Evolutionary conservation across 345 rosid genomes (phyloP).

Genomic region (Nephelium lappaceum): DNA sequence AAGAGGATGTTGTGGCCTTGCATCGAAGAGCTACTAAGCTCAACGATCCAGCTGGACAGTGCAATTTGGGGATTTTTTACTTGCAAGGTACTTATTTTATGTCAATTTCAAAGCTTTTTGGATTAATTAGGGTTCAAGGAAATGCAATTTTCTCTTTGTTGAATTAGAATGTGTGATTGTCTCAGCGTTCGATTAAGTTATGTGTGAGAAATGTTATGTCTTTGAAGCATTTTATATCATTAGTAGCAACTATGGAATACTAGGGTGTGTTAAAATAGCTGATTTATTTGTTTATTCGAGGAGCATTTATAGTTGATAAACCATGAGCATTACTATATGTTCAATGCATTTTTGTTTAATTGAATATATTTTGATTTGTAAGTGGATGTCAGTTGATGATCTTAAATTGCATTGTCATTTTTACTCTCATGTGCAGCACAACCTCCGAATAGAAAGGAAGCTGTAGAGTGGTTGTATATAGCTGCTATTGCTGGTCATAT

Average conservation of each 20-base stretch:
- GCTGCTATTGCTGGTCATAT: slow-evolving; percentile 66
- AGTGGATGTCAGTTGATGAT: background rate
- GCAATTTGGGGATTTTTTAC: slow-evolving; percentile 78
- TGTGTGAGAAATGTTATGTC: background rate
- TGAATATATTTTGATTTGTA: background rate
- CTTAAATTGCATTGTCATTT: background rate
- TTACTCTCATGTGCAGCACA: slow-evolving; percentile 48
- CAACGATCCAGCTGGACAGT: slow-evolving; percentile 72
- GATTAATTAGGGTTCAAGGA: background rate
- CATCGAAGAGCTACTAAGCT: slow-evolving; percentile 77
- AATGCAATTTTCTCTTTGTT: background rate
- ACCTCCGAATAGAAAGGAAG: slow-evolving; percentile 58
- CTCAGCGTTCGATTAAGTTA: background rate
- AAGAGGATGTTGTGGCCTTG: slow-evolving; percentile 51
- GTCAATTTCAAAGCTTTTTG: background rate
- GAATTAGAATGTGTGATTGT: background rate
- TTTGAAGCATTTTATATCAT: background rate
- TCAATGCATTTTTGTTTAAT: background rate
- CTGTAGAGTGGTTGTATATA: slow-evolving; percentile 61
- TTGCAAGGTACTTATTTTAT: slow-evolving; percentile 63
- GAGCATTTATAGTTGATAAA: no score
- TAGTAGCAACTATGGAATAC: background rate
- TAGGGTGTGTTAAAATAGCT: background rate
- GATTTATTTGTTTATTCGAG: no score
- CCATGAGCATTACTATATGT: background rate